Conservation (phyloP, 164 flowering plant genomes). For the Hamamelis virginiana region DNA sequence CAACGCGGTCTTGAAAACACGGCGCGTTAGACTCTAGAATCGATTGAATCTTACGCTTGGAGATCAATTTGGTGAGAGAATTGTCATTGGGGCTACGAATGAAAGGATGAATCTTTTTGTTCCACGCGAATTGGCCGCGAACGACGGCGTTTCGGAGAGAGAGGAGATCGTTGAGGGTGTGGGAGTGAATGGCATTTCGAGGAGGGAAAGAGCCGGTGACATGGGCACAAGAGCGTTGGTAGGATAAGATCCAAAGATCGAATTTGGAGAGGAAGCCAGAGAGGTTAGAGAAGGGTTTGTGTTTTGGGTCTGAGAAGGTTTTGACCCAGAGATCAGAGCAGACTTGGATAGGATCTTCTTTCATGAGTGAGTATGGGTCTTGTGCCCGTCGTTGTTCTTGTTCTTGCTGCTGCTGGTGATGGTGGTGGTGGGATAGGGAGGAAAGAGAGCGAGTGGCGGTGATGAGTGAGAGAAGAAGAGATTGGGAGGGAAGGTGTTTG, state of each 20-base stretch:
- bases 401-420: slow-evolving; percentile 4
- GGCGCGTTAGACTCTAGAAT: slow-evolving; percentile 44
- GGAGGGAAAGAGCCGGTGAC: slow-evolving; percentile 85
- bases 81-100: slow-evolving; percentile 69
- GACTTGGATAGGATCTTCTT: slow-evolving; percentile 76
- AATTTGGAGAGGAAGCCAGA: slow-evolving; percentile 80
- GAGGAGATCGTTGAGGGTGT: slow-evolving; percentile 53
- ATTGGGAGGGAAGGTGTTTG: slow-evolving; percentile 43
- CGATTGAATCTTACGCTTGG: slow-evolving; percentile 49
- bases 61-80: slow-evolving; percentile 29
- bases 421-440: slow-evolving; percentile 12
- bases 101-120: slow-evolving; percentile 37
- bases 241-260: slow-evolving; percentile 94
- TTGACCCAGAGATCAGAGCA: slow-evolving; percentile 76
- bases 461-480: slow-evolving; percentile 5
- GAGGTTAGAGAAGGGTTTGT: slow-evolving; percentile 59
- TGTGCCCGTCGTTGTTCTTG: slow-evolving; percentile 6
- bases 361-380: slow-evolving; percentile 69
- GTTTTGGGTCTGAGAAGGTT: slow-evolving; percentile 51
- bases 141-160: slow-evolving; percentile 70
- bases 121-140: slow-evolving; percentile 55
- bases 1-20: slow-evolving; percentile 79
- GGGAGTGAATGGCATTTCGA: slow-evolving; percentile 55
- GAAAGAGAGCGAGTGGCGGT: slow-evolving; percentile 23
- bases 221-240: slow-evolving; percentile 81